Percentiles rank a stretch among this genome's conserved stretches.
Evolutionary conservation across 441 rosid genomes (phyloP).

Genomic region (Populus hybrid): DNA sequence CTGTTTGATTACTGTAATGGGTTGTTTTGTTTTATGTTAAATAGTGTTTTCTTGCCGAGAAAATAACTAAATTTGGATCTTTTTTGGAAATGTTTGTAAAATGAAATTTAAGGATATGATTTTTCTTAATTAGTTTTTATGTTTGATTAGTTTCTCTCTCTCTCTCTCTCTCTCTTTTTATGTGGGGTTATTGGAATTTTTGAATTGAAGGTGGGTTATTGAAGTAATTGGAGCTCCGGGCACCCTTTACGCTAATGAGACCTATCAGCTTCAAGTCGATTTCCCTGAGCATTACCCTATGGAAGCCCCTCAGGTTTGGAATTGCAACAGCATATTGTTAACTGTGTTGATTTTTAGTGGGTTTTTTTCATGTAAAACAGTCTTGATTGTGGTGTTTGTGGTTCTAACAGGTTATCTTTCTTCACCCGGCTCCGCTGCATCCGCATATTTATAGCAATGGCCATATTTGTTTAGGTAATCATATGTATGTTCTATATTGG

Average conservation of each 20-base stretch:
- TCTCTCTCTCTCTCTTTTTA: too few species aligned
- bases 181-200: slow-evolving; percentile 2
- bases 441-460: slow-evolving; percentile 98
- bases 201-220: slow-evolving; percentile 73
- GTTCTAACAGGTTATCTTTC: slow-evolving; percentile 71
- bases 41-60: not conserved
- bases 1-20: not conserved
- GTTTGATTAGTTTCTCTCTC: not conserved
- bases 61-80: not conserved
- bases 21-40: not conserved
- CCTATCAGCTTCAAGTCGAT: slow-evolving; percentile 92
- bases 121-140: not conserved
- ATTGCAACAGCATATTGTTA: not conserved
- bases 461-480: slow-evolving; percentile 92
- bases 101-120: not conserved
- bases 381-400: slow-evolving; percentile 3
- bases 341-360: not conserved
- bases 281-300: slow-evolving; percentile 98
- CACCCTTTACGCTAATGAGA: slow-evolving; percentile 85
- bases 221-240: slow-evolving; percentile 95
- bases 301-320: slow-evolving; percentile 96
- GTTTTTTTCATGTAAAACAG: not conserved
- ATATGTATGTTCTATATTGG: not conserved
- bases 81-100: not conserved
- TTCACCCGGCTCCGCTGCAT: slow-evolving; percentile 88